phyloP scores from a whole-genome alignment of 305 asterid genomes.

The Fraxinus sp. region DNA sequence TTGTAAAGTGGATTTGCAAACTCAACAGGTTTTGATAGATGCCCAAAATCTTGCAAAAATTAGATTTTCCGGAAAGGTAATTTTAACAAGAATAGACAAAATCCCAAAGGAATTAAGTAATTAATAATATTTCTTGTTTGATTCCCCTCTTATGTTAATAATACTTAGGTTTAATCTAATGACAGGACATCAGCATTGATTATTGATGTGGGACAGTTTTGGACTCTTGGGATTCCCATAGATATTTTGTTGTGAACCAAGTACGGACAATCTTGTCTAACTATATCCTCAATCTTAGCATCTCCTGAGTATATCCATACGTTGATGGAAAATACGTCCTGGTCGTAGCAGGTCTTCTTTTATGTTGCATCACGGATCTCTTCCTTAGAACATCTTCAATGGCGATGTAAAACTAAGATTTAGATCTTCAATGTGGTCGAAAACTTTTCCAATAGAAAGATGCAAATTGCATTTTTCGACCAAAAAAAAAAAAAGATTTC shows the following conservation, averaged over 20 bases:
- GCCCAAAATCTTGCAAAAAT: not conserved
- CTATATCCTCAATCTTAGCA: slow-evolving; percentile 24
- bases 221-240: slow-evolving; percentile 35
- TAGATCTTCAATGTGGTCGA: not conserved
- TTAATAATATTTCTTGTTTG: slow-evolving; percentile 10
- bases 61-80: not conserved
- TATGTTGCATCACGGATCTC: not conserved
- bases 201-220: slow-evolving; percentile 43
- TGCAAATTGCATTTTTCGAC: not conserved
- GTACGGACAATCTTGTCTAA: slow-evolving; percentile 21
- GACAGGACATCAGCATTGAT: slow-evolving; percentile 13
- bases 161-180: slow-evolving; percentile 22
- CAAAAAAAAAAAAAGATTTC: too few relatives aligned
- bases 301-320: not conserved
- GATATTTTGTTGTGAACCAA: slow-evolving; percentile 30
- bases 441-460: not conserved
- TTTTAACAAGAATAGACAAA: slow-evolving; percentile 4
- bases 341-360: not conserved
- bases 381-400: not conserved
- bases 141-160: not conserved
- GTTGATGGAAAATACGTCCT: not conserved
- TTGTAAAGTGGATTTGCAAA: not conserved
- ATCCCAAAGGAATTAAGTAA: not conserved
- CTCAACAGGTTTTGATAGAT: not conserved
- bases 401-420: not conserved